Base-by-base conservation (phyloP, 306 rosid genomes). In the Chamaecrista fasciculata region DNA sequence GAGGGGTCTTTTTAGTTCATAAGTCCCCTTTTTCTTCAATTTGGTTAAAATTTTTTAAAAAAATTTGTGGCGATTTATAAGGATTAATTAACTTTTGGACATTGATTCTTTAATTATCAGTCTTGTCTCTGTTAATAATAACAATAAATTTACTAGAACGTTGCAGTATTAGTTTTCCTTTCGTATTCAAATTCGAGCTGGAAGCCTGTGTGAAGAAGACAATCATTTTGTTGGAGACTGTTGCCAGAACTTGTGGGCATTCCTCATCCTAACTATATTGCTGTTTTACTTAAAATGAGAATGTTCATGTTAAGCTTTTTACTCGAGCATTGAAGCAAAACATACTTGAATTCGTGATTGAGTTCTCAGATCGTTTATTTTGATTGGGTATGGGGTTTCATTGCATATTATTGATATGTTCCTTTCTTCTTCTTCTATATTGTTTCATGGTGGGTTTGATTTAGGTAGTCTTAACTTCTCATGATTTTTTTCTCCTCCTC, bases 191-290 rank as follows among this genome's bases (percentile, higher is more conserved):
- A 51, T 52, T 72, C 47, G 61, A 62, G 73, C 73, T 78, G 66
- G 74, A 60, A 59, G 79, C 62, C 65, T 62, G 78, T 57, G 78
- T 75, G 68, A 57, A 33, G 61, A 68, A 65, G 59, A 67, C 79
- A 40, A 66, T 69, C 68, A 58, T 57, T 53, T 69, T 65, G 53
- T 66, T 58, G 20, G 64, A 78, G 56, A 16, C 63, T 57, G 24
- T 57, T n/a, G 4, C 64, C 71, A 73, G 3, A 59, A 9, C 62
- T 69, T 70, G 80, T 69, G 75, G 82, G 69, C 74, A 73, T 52
- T 66, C 75, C 72, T 74, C 72, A 44, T 74, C 69, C 55, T 55
- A 26, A 29, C 9, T 5, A 18, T 49, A 47, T 26, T 59, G 19
- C 44, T 64, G 6, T 76, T 72, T 53, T 73, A 43, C 53, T 50